These are phyloP conservation scores for Globisporangium alternatum DNA, from an alignment of 352 stramenopile genomes.

Conservation along the genomic window DNA sequence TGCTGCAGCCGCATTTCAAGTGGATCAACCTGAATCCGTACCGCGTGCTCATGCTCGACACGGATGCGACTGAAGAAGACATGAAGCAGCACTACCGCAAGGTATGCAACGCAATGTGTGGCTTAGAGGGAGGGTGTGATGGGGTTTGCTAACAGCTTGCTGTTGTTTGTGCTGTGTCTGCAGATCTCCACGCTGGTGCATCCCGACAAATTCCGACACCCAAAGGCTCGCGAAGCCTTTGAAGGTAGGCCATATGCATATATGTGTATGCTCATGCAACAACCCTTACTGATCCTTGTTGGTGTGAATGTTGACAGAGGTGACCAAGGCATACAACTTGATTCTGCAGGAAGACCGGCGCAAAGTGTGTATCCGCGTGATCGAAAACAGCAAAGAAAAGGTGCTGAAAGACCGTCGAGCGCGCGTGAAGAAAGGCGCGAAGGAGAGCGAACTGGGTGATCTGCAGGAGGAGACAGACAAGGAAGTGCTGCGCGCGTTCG, in stretches of 20 bases:
- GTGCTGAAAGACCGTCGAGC: conserved; percentile 69
- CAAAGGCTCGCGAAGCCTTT: conserved; percentile 78
- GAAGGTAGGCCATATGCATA: conserved; percentile 50
- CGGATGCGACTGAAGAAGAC: conserved; percentile 81
- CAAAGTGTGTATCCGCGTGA: conserved; percentile 78
- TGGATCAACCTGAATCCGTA: conserved; percentile 92
- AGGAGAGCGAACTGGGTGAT: conserved; percentile 64
- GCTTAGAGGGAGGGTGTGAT: background rate
- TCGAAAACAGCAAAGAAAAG: conserved; percentile 64
- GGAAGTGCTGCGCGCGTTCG: conserved; percentile 78
- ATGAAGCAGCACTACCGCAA: conserved; percentile 92
- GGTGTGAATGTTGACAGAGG: conserved; percentile 35
- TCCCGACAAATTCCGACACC: conserved; percentile 78
- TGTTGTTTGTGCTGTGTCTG: conserved; percentile 5
- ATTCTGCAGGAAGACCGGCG: conserved; percentile 82
- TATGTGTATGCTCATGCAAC: background rate
- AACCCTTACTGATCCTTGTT: background rate
- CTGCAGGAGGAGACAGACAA: conserved; percentile 67
- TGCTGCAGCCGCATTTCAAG: conserved; percentile 72
- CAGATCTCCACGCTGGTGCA: conserved; percentile 88
- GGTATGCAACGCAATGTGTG: conserved; percentile 23
- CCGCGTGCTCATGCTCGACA: conserved; percentile 85
- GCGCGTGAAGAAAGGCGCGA: conserved; percentile 83
- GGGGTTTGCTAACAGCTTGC: background rate
- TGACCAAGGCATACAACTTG: conserved; percentile 85